These are phyloP conservation scores for Alternaria brassicicola DNA, from an alignment of 2,329 filamentous ascomycete genomes.

Conservation along the genomic window DNA sequence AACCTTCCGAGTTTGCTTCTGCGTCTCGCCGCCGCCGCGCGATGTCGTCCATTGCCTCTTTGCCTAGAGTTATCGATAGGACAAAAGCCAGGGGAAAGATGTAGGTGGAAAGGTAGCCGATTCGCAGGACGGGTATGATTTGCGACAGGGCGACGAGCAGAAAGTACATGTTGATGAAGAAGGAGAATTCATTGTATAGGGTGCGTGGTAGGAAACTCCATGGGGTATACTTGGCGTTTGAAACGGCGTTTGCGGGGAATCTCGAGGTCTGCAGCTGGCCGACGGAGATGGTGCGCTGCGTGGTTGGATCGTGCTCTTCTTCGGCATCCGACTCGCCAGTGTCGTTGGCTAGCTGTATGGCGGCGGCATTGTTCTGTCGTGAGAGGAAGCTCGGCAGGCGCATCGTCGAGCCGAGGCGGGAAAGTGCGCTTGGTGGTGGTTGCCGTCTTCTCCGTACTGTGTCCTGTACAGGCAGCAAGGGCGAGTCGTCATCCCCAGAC, in stretches of 20 bases:
- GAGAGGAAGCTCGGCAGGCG: conserved; percentile 71
- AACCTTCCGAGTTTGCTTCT: conserved; percentile 92
- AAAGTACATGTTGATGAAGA: conserved; percentile 99
- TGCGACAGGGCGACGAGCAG: conserved; percentile 93
- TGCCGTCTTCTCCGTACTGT: conserved; percentile 29
- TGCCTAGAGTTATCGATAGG: conserved; percentile 87
- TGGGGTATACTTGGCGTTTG: conserved; percentile 96
- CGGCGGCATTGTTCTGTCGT: conserved; percentile 30
- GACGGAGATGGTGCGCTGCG: conserved; percentile 76
- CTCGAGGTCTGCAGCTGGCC: conserved; percentile 74
- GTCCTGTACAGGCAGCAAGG: conserved; percentile 64
- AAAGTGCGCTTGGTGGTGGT: conserved; percentile 46
- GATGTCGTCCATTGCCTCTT: conserved; percentile 95
- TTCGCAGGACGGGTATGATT: conserved; percentile 84
- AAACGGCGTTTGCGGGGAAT: conserved; percentile 89
- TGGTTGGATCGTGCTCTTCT: conserved; percentile 62
- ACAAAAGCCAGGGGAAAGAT: conserved; percentile 92
- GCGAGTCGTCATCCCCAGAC: conserved; percentile 71
- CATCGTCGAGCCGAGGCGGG: conserved; percentile 59
- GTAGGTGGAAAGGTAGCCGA: conserved; percentile 94
- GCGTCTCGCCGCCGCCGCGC: conserved; percentile 82
- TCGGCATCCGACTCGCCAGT: conserved; percentile 52
- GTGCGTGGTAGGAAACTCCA: conserved; percentile 94
- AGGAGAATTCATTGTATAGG: conserved; percentile 98
- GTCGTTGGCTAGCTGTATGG: conserved; percentile 33